Percentiles rank a stretch among this genome's conserved stretches.
Conservation (phyloP, 345 rosid species). For the Viola odorata region DNA sequence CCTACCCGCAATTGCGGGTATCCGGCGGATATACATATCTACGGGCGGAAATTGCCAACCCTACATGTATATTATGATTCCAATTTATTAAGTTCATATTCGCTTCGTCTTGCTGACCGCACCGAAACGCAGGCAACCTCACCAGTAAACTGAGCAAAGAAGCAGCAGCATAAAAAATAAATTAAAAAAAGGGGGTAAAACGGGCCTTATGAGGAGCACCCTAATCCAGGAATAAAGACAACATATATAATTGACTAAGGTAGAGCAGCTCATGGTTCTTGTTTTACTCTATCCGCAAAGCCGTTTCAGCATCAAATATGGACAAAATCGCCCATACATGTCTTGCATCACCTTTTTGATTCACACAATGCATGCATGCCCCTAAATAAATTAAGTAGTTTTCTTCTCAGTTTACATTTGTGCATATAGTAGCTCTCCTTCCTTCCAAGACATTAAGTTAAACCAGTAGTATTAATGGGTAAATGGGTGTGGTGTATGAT, state of each 20-base stretch:
- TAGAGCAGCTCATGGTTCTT: slow-evolving; percentile 11
- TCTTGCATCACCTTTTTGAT: background rate
- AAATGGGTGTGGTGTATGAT: too few species aligned
- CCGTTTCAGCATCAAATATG: slow-evolving; percentile 13
- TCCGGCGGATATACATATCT: too few species aligned
- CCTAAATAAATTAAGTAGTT: too few species aligned
- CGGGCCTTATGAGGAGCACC: slow-evolving; percentile 10
- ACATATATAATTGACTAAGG: too few species aligned
- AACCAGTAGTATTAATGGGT: background rate
- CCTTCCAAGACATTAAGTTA: background rate
- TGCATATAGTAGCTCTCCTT: background rate
- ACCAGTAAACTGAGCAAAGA: background rate
- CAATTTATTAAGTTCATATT: too few species aligned
- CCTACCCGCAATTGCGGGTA: too few species aligned
- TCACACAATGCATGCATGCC: background rate
- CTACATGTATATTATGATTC: too few species aligned
- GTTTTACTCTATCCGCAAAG: slow-evolving; percentile 3
- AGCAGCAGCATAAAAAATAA: background rate
- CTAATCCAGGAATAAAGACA: slow-evolving; percentile 14
- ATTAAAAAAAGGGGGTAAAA: too few species aligned
- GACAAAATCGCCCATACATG: background rate
- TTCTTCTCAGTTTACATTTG: too few species aligned
- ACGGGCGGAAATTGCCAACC: too few species aligned
- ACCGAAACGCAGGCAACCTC: too few species aligned
- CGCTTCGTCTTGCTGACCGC: too few species aligned